Evolutionary conservation across 768 basidiomycete species (phyloP).

Genomic region (Nevesoporus exiguus): DNA sequence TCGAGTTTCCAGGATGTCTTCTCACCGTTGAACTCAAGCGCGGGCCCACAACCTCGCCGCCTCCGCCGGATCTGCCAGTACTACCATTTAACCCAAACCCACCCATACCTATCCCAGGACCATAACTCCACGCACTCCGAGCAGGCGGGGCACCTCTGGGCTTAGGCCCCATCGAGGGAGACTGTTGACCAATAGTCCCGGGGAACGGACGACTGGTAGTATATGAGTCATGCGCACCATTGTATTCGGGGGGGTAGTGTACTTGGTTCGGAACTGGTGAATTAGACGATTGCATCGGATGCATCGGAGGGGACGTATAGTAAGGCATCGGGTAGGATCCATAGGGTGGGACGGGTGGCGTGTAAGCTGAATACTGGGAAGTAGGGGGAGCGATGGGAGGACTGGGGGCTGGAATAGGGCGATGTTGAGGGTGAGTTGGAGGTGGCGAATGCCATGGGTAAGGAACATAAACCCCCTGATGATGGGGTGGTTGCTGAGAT

Average conservation of each 20-base stretch:
- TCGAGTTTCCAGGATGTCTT: slow-evolving; percentile 48
- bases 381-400: slow-evolving; percentile 29
- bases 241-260: slow-evolving; percentile 31
- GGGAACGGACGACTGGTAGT: slow-evolving; percentile 22
- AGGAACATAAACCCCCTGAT: slow-evolving; percentile 29
- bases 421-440: slow-evolving; percentile 39
- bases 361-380: slow-evolving; percentile 32
- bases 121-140: slow-evolving; percentile 65
- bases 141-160: slow-evolving; percentile 38
- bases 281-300: slow-evolving; percentile 25
- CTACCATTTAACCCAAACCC: slow-evolving; percentile 36
- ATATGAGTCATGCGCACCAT: slow-evolving; percentile 24
- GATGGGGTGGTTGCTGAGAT: slow-evolving; percentile 32
- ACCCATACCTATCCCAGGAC: slow-evolving; percentile 55
- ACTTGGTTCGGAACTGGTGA: slow-evolving; percentile 26
- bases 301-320: slow-evolving; percentile 31
- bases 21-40: slow-evolving; percentile 52
- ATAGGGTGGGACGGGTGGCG: slow-evolving; percentile 31
- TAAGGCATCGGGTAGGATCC: slow-evolving; percentile 35
- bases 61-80: slow-evolving; percentile 22
- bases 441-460: slow-evolving; percentile 35
- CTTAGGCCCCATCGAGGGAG: slow-evolving; percentile 25
- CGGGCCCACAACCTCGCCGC: slow-evolving; percentile 58
- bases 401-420: slow-evolving; percentile 31
- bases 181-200: slow-evolving; percentile 32